Base-by-base conservation (phyloP, 1,139 yeast genomes). In the Entelexis paramagnoliae region DNA sequence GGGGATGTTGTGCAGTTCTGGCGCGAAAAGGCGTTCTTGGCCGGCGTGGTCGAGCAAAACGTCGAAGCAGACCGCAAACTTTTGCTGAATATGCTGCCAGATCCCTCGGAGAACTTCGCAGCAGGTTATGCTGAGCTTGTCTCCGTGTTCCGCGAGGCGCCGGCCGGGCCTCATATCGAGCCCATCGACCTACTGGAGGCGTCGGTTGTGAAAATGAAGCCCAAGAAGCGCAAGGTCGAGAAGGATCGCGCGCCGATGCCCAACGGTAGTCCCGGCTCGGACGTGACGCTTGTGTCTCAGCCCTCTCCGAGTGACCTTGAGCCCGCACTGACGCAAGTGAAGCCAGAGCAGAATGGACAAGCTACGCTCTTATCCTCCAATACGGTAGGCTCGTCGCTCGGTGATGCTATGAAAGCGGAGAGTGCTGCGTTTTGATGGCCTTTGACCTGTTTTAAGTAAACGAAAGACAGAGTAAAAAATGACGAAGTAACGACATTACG, bases 21-120 rank as follows among this genome's bases (percentile, higher is more conserved):
- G 33, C 49, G 58, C n/a, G 52, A 54, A 7, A 50, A 51, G 16
- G 10, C 24, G 8, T 50, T 22, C 26, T 34, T 60, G 51, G 67
- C 69, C 2, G 71, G 70, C 3, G 46, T 62, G 1, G 69, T 67
- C 1, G 54, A 57, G 32, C 60, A 60, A 29, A 66, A 67, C 52
- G 51, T 54, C 29, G 50, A 54, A 13, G 48, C 57, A 7, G 66
- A 63, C 36, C 55, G 58, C 13, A 52, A 52, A 33, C 55, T 48
- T 20, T 13, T 22, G 17, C n/a, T 53, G 6, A 19, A 8, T 4
- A 26, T 17, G 9, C 42, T 53, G 20, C 56, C 56, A 11, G 38
- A 53, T 19, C 52, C 56, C 2, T 29, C 42, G 3, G 44, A 22
- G 11, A 8, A 36, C 17, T 22, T 7, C 9, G 19, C 24, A 8